Percentiles rank a stretch among this genome's conserved stretches.
Evolutionary conservation across 352 stramenopile species (phyloP).

Genomic region (Phytophthora macrochlamydospora): DNA sequence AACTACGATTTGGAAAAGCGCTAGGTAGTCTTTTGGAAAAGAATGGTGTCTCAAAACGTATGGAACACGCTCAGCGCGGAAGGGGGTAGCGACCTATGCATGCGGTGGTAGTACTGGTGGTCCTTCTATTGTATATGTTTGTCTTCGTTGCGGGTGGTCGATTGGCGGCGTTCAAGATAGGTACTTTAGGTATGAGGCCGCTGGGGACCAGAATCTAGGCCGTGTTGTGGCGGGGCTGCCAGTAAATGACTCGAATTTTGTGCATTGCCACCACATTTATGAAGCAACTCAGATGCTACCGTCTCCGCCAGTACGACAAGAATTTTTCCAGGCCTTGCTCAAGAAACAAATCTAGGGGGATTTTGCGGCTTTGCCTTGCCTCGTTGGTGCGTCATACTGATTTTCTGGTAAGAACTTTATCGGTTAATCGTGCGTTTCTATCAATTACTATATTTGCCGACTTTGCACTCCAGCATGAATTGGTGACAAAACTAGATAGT

Average conservation of each 20-base stretch:
- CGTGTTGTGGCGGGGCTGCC: constrained; percentile 16
- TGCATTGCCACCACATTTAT: constrained; percentile 15
- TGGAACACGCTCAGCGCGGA: constrained; percentile 12
- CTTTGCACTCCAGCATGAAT: not conserved
- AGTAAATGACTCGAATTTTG: constrained; percentile 12
- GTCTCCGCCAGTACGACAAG: not conserved
- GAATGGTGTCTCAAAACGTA: not conserved
- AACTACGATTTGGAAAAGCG: constrained; percentile 4
- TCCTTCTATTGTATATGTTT: constrained; percentile 12
- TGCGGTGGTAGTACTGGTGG: constrained; percentile 10
- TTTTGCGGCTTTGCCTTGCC: constrained; percentile 18
- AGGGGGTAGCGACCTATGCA: constrained; percentile 13
- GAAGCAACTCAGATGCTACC: not conserved
- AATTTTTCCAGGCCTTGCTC: constrained; percentile 10
- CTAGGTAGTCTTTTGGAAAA: not conserved
- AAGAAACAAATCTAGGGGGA: not conserved
- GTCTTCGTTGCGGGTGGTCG: constrained; percentile 11
- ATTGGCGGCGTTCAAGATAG: constrained; percentile 12
- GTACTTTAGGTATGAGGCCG: constrained; percentile 8
- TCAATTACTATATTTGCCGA: not conserved
- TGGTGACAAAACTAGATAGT: not conserved
- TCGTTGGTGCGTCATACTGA: constrained; percentile 8
- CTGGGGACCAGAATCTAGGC: constrained; percentile 13
- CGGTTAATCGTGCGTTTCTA: not conserved
- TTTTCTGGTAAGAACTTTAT: not conserved